These are phyloP conservation scores for Galerina marginata DNA, from an alignment of 768 basidiomycete genomes.

Conservation along the genomic window DNA sequence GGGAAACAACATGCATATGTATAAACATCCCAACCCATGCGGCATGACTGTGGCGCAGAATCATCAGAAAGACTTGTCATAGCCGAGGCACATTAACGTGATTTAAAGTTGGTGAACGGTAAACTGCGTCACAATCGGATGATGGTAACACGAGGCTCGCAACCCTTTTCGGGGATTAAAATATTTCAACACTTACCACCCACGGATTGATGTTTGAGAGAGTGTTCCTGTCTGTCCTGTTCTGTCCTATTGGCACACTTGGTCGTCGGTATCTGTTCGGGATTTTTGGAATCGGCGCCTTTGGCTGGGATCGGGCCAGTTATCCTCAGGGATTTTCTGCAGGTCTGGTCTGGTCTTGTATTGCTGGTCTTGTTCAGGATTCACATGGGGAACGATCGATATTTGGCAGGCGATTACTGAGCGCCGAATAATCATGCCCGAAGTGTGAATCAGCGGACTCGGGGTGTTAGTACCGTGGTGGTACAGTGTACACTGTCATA, in stretches of 20 bases:
- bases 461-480: too few relatives aligned
- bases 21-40: not conserved
- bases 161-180: slow-evolving; percentile 7
- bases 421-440: too few relatives aligned
- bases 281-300: not conserved
- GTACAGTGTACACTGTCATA: too few relatives aligned
- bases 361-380: too few relatives aligned
- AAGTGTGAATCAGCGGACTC: too few relatives aligned
- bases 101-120: not conserved
- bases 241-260: not conserved
- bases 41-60: not conserved
- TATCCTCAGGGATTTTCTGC: too few relatives aligned
- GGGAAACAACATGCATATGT: too few relatives aligned
- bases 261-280: not conserved
- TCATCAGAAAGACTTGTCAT: not conserved
- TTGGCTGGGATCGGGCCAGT: too few relatives aligned
- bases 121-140: not conserved
- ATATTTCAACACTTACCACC: slow-evolving; percentile 4
- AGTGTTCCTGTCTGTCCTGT: not conserved
- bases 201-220: not conserved
- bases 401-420: too few relatives aligned
- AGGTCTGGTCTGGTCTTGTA: too few relatives aligned
- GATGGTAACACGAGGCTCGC: slow-evolving; percentile 25
- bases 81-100: slow-evolving; percentile 7
- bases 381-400: too few relatives aligned